These are phyloP conservation scores for Pseudevernia furfuracea DNA, from an alignment of 495 filamentous ascomycete species.

Conservation along the genomic window DNA sequence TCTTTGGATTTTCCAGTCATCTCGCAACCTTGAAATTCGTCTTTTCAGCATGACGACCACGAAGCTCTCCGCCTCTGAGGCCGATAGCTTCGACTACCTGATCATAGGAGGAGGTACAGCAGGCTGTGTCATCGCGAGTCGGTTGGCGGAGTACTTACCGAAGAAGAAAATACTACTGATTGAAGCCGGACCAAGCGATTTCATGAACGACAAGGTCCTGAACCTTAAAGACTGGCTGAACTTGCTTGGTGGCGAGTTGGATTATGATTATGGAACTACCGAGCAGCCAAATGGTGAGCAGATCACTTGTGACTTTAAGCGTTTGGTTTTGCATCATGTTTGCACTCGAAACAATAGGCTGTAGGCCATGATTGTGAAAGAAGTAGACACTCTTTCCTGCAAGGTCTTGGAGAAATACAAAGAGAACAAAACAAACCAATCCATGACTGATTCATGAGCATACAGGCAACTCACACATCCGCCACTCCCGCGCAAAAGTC, in stretches of 20 bases:
- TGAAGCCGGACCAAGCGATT: slow-evolving; percentile 56
- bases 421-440: neutral
- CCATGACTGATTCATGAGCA: slow-evolving; percentile 5
- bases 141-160: slow-evolving; percentile 58
- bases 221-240: slow-evolving; percentile 74
- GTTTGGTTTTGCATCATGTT: neutral
- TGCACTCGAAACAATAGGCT: neutral
- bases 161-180: slow-evolving; percentile 58
- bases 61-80: slow-evolving; percentile 41
- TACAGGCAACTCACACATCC: slow-evolving; percentile 70
- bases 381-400: too few species aligned
- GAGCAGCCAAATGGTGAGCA: slow-evolving; percentile 68
- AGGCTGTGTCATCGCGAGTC: slow-evolving; percentile 74
- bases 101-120: slow-evolving; percentile 84
- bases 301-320: neutral
- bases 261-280: slow-evolving; percentile 79
- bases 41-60: slow-evolving; percentile 22
- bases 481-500: slow-evolving; percentile 77
- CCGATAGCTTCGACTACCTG: slow-evolving; percentile 72
- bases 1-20: neutral
- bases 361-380: neutral
- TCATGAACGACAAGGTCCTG: slow-evolving; percentile 59
- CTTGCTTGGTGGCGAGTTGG: slow-evolving; percentile 70
- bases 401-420: too few species aligned
- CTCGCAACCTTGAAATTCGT: neutral